These are phyloP conservation scores for Pulveroboletus ravenelii DNA, from an alignment of 768 basidiomycete genomes.

Conservation along the genomic window DNA sequence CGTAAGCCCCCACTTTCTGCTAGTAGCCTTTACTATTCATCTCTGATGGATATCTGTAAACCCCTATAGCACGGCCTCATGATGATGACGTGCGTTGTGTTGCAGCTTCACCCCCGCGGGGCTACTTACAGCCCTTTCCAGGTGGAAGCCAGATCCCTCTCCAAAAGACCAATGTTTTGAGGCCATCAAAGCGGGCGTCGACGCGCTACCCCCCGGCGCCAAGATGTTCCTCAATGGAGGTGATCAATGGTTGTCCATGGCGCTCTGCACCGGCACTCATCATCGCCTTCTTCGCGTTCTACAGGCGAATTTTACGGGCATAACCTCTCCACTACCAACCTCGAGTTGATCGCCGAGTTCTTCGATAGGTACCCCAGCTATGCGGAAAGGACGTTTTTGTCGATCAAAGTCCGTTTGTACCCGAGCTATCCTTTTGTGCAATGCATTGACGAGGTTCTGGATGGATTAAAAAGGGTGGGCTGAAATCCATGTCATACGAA, in stretches of 20 bases:
- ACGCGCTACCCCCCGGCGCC: constrained; percentile 37
- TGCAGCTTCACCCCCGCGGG: background rate
- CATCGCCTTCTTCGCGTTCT: background rate
- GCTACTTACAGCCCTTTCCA: background rate
- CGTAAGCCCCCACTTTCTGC: constrained; percentile 19
- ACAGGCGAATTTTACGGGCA: constrained; percentile 57
- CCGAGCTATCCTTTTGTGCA: background rate
- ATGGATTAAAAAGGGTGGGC: background rate
- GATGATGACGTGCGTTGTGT: background rate
- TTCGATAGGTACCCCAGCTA: constrained; percentile 32
- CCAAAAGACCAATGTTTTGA: constrained; percentile 59
- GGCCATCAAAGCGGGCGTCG: constrained; percentile 53
- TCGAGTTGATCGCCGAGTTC: constrained; percentile 41
- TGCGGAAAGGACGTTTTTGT: constrained; percentile 29
- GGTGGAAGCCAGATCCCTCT: constrained; percentile 42
- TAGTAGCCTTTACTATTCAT: background rate
- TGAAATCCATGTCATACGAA: background rate
- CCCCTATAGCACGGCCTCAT: background rate
- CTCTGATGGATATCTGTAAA: background rate
- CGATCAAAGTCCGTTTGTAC: constrained; percentile 30
- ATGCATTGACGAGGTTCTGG: background rate
- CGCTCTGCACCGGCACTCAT: background rate
- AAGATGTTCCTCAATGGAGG: constrained; percentile 51
- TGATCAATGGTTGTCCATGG: constrained; percentile 4
- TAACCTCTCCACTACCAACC: constrained; percentile 37